A percentile compares a stretch with the other conserved stretches of the same genome.
Conservation (phyloP, 192 early-diverging fungal genomes). For the Neocallimastix lanati region DNA sequence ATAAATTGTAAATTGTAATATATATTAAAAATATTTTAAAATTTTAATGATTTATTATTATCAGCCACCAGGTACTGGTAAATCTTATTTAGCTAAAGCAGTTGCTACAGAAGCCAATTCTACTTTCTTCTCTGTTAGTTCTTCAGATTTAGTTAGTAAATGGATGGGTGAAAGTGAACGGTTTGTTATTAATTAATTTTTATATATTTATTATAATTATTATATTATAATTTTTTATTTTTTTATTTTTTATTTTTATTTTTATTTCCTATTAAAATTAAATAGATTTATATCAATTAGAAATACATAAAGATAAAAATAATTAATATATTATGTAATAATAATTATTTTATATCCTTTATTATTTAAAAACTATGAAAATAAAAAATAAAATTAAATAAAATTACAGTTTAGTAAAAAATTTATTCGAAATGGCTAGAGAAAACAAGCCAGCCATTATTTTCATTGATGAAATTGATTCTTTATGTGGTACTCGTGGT, state of each 20-base stretch:
- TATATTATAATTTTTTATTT: no score
- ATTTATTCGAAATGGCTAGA: conserved; percentile 13
- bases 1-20: no score
- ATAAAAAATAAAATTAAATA: no score
- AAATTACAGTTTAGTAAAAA: background rate
- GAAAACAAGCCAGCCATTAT: conserved; percentile 89
- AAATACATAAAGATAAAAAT: no score
- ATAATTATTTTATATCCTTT: no score
- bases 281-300: no score
- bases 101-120: conserved; percentile 93
- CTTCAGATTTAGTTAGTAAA: conserved; percentile 95
- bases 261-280: no score
- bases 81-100: conserved; percentile 90
- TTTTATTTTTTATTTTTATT: no score
- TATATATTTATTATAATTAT: no score
- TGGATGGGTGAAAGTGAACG: conserved; percentile 98
- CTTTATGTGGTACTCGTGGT: conserved; percentile 81
- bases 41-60: background rate
- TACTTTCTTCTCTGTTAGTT: conserved; percentile 91
- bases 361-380: no score
- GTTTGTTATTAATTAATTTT: conserved; percentile 8
- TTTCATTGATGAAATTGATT: conserved; percentile 98
- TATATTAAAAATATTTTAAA: no score
- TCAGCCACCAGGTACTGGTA: conserved; percentile 86
- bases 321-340: no score